Conservation (phyloP, 306 rosid species). For the Quercus aquifolioides region DNA sequence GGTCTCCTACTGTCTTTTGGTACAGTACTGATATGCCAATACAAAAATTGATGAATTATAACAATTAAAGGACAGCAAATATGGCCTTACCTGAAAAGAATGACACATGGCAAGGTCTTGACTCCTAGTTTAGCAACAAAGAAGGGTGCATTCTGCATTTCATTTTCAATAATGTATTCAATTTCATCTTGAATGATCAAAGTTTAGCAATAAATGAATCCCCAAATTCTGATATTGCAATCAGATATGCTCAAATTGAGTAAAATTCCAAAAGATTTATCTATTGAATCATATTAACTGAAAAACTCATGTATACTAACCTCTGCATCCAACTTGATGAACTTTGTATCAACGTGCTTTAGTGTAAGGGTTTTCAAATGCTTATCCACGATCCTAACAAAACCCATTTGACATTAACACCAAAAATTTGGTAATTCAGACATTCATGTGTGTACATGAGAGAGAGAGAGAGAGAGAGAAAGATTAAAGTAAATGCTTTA, state of each 20-base stretch:
- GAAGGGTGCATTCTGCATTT: slow-evolving; percentile 92
- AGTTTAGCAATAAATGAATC: slow-evolving; percentile 5
- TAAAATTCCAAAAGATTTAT: slow-evolving; percentile 14
- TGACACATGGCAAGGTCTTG: slow-evolving; percentile 91
- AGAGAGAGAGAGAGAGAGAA: not conserved
- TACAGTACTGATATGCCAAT: not conserved
- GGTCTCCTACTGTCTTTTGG: not conserved
- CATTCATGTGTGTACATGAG: not conserved
- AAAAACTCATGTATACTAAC: slow-evolving; percentile 39
- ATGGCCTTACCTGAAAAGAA: slow-evolving; percentile 76
- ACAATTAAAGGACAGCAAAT: slow-evolving; percentile 6
- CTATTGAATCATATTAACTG: slow-evolving; percentile 1
- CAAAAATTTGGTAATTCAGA: not conserved
- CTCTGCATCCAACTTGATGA: slow-evolving; percentile 88
- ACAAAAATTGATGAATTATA: slow-evolving; percentile 9
- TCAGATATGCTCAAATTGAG: slow-evolving; percentile 12
- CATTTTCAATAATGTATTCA: slow-evolving; percentile 14
- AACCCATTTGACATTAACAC: slow-evolving; percentile 13
- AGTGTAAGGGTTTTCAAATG: slow-evolving; percentile 76
- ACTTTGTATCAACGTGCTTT: slow-evolving; percentile 70
- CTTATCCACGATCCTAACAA: slow-evolving; percentile 83
- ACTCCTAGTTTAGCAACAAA: slow-evolving; percentile 77
- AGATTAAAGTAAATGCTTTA: slow-evolving; percentile 30
- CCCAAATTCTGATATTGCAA: slow-evolving; percentile 2
- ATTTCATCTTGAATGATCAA: slow-evolving; percentile 4